phyloP scores from a whole-genome alignment of 495 filamentous ascomycete species.

The Neurospora hispaniola region DNA sequence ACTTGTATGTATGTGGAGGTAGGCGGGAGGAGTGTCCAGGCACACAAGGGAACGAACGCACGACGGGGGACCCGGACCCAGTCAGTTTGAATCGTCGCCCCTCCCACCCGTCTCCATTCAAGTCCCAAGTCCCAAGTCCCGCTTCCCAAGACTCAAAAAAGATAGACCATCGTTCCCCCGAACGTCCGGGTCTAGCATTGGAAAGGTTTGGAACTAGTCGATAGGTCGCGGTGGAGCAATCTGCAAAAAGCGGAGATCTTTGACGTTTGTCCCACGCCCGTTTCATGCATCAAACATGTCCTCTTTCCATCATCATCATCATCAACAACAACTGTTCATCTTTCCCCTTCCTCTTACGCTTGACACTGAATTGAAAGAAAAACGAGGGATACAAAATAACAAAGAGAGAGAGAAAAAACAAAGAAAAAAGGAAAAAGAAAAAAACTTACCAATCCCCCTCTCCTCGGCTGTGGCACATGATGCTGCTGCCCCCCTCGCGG shows the following conservation, averaged over 20 bases:
- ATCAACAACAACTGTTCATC: neutral
- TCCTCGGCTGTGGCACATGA: constrained; percentile 30
- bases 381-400: neutral
- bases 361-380: too few species aligned
- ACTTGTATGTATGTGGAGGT: too few species aligned
- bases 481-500: constrained; percentile 1
- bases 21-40: neutral
- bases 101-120: neutral
- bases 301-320: neutral
- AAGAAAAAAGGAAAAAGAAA: neutral
- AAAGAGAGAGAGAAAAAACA: neutral
- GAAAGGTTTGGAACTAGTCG: neutral
- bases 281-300: neutral
- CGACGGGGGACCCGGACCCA: neutral
- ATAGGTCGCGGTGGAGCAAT: neutral
- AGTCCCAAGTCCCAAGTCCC: neutral
- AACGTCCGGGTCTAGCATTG: neutral
- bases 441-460: constrained; percentile 35
- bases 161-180: neutral
- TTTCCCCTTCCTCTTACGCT: too few species aligned
- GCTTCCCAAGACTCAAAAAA: neutral
- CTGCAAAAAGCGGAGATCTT: constrained; percentile 13
- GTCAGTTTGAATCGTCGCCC: neutral
- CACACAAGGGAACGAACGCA: neutral
- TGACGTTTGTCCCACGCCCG: neutral